Conservation (phyloP, 83 land plant genomes). For the Picea mariana region DNA sequence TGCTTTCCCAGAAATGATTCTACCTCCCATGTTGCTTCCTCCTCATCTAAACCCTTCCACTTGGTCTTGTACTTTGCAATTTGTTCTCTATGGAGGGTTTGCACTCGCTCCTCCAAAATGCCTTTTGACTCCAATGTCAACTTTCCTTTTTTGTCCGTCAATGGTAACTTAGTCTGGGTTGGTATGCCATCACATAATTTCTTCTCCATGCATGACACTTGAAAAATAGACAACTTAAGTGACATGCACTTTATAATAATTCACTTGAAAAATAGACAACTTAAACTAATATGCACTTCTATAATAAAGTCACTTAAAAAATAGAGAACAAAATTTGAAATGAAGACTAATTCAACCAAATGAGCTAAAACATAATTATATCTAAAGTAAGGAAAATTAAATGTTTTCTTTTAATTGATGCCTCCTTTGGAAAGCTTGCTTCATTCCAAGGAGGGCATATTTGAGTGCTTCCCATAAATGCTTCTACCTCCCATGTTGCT, state of each 20-base stretch:
- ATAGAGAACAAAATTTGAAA: too few relatives aligned
- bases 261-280: too few relatives aligned
- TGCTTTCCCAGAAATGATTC: neutral
- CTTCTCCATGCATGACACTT: neutral
- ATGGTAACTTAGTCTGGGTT: neutral
- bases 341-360: too few relatives aligned
- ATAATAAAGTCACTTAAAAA: too few relatives aligned
- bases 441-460: neutral
- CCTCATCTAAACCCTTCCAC: neutral
- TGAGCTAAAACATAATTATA: too few relatives aligned
- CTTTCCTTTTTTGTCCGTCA: neutral
- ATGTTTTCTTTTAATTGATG: too few relatives aligned
- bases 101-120: neutral
- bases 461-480: neutral
- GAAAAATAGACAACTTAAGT: too few relatives aligned
- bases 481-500: neutral
- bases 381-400: too few relatives aligned
- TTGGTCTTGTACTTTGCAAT: neutral
- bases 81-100: neutral
- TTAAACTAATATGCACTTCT: too few relatives aligned
- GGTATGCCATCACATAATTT: neutral
- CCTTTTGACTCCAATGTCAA: neutral
- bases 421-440: too few relatives aligned
- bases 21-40: neutral
- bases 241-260: too few relatives aligned